These are phyloP conservation scores for Isoetes taiwanensis DNA, from an alignment of 75 land plant species.

Conservation along the genomic window DNA sequence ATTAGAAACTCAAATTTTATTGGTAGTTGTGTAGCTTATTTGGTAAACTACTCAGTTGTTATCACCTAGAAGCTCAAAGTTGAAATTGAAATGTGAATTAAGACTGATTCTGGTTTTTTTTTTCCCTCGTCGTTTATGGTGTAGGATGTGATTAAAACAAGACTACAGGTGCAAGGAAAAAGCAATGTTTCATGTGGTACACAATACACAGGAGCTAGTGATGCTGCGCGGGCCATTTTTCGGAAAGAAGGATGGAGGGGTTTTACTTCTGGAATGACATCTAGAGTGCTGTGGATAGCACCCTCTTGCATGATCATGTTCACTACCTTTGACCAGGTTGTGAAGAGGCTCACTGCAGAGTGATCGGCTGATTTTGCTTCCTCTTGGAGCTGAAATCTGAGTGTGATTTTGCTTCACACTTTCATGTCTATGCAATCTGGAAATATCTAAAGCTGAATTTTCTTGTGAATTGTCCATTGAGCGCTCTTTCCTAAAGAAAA, in stretches of 20 bases:
- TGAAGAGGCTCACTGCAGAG: too few relatives aligned
- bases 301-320: conserved; percentile 30
- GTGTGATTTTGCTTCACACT: too few relatives aligned
- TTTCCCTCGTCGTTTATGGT: not conserved
- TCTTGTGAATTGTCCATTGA: too few relatives aligned
- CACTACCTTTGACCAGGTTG: conserved; percentile 25
- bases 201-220: conserved; percentile 20
- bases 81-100: too few relatives aligned
- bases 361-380: too few relatives aligned
- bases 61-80: too few relatives aligned
- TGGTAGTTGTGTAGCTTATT: not conserved
- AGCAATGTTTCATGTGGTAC: conserved; percentile 16
- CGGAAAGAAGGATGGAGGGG: conserved; percentile 21
- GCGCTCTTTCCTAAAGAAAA: too few relatives aligned
- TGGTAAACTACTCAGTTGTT: not conserved
- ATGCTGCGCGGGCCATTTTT: conserved; percentile 20
- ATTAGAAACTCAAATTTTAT: not conserved
- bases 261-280: conserved; percentile 23
- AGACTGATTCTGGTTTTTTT: too few relatives aligned
- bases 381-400: too few relatives aligned
- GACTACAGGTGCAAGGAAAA: conserved; percentile 31
- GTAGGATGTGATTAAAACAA: conserved; percentile 30
- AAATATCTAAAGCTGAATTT: too few relatives aligned
- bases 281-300: conserved; percentile 26
- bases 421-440: too few relatives aligned